A percentile compares a stretch with the other conserved stretches of the same genome.
phyloP scores from a whole-genome alignment of 495 filamentous ascomycete genomes.

The Hypoxylon rickii region DNA sequence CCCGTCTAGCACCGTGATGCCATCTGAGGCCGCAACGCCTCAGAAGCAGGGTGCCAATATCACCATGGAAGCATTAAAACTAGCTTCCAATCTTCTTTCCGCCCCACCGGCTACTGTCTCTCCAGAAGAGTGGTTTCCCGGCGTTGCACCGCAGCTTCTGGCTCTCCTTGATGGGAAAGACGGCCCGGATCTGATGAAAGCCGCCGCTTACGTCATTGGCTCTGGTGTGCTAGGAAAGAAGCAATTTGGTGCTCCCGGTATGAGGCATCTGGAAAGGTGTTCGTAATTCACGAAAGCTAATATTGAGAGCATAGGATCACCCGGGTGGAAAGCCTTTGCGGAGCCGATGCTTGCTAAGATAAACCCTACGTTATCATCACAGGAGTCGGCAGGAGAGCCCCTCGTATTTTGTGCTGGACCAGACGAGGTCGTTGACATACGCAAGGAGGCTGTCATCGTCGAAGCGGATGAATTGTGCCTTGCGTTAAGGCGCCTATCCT shows the following conservation, averaged over 20 bases:
- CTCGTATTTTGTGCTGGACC: slow-evolving; percentile 25
- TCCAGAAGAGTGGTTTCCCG: slow-evolving; percentile 62
- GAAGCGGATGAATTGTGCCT: slow-evolving; percentile 45
- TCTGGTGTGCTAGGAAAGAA: slow-evolving; percentile 72
- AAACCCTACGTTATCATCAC: slow-evolving; percentile 53
- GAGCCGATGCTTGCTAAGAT: slow-evolving; percentile 67
- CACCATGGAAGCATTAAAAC: slow-evolving; percentile 71
- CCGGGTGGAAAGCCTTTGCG: slow-evolving; percentile 71
- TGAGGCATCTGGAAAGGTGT: slow-evolving; percentile 1
- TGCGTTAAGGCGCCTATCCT: slow-evolving; percentile 61
- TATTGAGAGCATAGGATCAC: slow-evolving; percentile 47
- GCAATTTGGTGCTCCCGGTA: slow-evolving; percentile 68
- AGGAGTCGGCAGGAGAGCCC: slow-evolving; percentile 9
- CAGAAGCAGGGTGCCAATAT: slow-evolving; percentile 64
- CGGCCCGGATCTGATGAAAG: slow-evolving; percentile 65
- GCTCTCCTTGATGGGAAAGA: slow-evolving; percentile 68
- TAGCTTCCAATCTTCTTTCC: slow-evolving; percentile 66
- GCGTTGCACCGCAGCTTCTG: slow-evolving; percentile 69
- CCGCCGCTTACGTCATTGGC: slow-evolving; percentile 73
- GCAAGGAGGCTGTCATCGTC: slow-evolving; percentile 47
- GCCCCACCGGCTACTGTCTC: slow-evolving; percentile 63
- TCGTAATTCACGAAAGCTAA: slow-evolving; percentile 1
- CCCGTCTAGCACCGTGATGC: slow-evolving; percentile 48
- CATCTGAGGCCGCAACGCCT: slow-evolving; percentile 44
- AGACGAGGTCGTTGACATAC: slow-evolving; percentile 47